Evolutionary conservation across 148 eudicot species (phyloP).

Genomic region (Oxyria digyna): DNA sequence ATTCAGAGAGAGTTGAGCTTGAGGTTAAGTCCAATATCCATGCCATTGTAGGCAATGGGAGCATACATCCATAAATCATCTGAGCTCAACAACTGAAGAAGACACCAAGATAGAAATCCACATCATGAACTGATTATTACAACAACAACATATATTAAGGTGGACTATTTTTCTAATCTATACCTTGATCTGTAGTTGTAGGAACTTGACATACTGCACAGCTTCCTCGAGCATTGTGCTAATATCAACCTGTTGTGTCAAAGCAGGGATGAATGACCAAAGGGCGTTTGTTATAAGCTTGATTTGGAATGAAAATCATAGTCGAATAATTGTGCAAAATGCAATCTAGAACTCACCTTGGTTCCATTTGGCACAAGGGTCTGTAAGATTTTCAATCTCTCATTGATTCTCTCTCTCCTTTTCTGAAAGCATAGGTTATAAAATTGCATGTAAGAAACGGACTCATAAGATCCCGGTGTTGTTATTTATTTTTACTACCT

Average conservation of each 20-base stretch:
- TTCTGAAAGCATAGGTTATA: constrained; percentile 25
- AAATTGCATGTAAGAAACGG: neutral
- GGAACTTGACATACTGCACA: constrained; percentile 59
- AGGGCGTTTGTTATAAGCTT: neutral
- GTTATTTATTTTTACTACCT: too few species aligned
- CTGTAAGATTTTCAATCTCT: constrained; percentile 61
- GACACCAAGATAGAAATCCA: neutral
- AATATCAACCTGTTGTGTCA: constrained; percentile 49
- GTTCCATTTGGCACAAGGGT: constrained; percentile 79
- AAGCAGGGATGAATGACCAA: neutral
- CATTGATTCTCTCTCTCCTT: constrained; percentile 70
- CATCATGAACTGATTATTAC: neutral
- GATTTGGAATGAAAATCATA: neutral
- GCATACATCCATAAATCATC: constrained; percentile 54
- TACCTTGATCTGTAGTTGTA: constrained; percentile 67
- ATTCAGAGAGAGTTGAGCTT: constrained; percentile 8
- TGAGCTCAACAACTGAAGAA: constrained; percentile 37
- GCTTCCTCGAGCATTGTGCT: constrained; percentile 87
- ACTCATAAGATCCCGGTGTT: too few species aligned
- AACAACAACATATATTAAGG: neutral
- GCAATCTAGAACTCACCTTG: constrained; percentile 32
- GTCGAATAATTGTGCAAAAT: neutral
- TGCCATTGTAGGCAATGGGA: constrained; percentile 46
- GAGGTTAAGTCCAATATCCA: constrained; percentile 36
- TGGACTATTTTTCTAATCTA: neutral